phyloP scores from a whole-genome alignment of 1,139 yeast species.

The Zhuliangozyma parablackwelliae region DNA sequence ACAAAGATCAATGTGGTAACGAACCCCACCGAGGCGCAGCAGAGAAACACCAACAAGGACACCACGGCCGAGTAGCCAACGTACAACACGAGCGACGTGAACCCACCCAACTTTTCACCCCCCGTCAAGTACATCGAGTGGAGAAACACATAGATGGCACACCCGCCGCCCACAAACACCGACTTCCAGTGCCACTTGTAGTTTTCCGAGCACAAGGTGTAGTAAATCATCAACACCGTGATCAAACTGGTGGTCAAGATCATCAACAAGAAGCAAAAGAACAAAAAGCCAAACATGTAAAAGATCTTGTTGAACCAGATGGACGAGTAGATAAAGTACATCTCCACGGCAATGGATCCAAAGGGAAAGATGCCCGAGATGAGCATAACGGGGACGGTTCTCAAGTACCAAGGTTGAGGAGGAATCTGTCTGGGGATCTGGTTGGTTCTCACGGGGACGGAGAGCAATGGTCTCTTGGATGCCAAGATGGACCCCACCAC shows the following conservation, averaged over 20 bases:
- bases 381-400: constrained; percentile 60
- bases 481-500: constrained; percentile 76
- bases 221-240: constrained; percentile 76
- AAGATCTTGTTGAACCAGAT: constrained; percentile 92
- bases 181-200: constrained; percentile 98
- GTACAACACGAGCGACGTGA: constrained; percentile 73
- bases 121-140: constrained; percentile 76
- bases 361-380: constrained; percentile 92
- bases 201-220: constrained; percentile 83
- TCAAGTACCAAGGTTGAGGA: constrained; percentile 79
- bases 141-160: constrained; percentile 76
- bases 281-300: constrained; percentile 96
- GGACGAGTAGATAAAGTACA: constrained; percentile 83
- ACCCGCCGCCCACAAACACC: constrained; percentile 83
- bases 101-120: constrained; percentile 62
- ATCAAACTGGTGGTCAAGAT: constrained; percentile 77
- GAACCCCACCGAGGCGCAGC: constrained; percentile 89
- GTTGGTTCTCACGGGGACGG: constrained; percentile 79
- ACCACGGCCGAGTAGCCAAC: constrained; percentile 80
- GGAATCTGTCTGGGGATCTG: constrained; percentile 98
- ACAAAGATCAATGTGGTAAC: constrained; percentile 70
- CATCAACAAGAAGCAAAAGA: constrained; percentile 82
- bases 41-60: constrained; percentile 66
- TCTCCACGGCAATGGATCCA: constrained; percentile 90
- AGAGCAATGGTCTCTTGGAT: constrained; percentile 55